phyloP scores from a whole-genome alignment of 192 early-diverging fungal genomes.

The Oehlia diaphana region DNA sequence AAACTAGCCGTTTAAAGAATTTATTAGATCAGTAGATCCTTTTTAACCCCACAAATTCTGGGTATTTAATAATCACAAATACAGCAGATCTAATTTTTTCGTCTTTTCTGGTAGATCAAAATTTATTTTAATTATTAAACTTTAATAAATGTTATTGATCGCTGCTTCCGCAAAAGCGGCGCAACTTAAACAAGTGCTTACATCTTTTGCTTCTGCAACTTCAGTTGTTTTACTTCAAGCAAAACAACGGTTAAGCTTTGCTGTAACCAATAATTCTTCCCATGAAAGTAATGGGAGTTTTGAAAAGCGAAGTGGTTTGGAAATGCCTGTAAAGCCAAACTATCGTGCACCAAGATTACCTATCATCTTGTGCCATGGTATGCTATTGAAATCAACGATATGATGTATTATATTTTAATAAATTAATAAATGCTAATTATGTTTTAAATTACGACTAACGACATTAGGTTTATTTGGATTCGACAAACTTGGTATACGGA shows the following conservation, averaged over 20 bases:
- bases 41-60: too few relatives aligned
- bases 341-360: conserved; percentile 77
- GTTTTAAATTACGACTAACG: neutral
- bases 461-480: conserved; percentile 82
- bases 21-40: too few relatives aligned
- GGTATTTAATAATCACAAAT: too few relatives aligned
- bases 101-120: too few relatives aligned
- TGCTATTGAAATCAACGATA: neutral
- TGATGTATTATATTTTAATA: neutral
- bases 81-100: too few relatives aligned
- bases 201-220: neutral
- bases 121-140: neutral
- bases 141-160: neutral
- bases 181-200: neutral
- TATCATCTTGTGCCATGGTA: conserved; percentile 86
- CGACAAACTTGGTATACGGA: conserved; percentile 53
- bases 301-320: conserved; percentile 48
- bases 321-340: conserved; percentile 57
- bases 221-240: neutral
- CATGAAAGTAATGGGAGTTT: conserved; percentile 51
- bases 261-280: neutral
- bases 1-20: too few relatives aligned
- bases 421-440: neutral
- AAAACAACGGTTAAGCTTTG: neutral
- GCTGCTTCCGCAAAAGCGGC: neutral